Percentiles rank a stretch among this genome's conserved stretches.
phyloP scores from a whole-genome alignment of 768 basidiomycete species.

The Gymnopilus dilepis region DNA sequence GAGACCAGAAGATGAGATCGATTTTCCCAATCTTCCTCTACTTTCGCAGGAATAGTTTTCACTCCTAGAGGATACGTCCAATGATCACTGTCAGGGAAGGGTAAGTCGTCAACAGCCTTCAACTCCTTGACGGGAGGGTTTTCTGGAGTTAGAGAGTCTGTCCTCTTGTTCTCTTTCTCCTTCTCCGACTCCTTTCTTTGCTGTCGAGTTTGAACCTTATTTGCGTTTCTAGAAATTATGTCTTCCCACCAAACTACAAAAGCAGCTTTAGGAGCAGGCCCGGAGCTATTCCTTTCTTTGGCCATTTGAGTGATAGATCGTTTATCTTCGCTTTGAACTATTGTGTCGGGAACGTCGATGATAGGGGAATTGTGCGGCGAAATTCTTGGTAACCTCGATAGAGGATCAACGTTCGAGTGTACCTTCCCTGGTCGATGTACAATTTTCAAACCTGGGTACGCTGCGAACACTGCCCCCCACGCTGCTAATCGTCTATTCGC shows the following conservation, averaged over 20 bases:
- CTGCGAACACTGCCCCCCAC: constrained; percentile 39
- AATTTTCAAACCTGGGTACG: constrained; percentile 33
- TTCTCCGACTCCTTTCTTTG: no score
- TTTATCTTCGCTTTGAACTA: constrained; percentile 10
- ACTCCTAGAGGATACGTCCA: constrained; percentile 13
- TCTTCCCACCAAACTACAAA: constrained; percentile 28
- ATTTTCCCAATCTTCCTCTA: constrained; percentile 15
- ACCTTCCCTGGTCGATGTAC: constrained; percentile 36
- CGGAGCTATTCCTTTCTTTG: not conserved
- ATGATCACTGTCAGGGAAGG: not conserved
- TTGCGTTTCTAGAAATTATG: constrained; percentile 19
- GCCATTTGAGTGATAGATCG: constrained; percentile 3
- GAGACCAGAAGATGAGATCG: not conserved
- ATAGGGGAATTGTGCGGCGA: constrained; percentile 23
- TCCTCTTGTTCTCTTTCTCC: not conserved
- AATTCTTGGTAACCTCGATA: constrained; percentile 24
- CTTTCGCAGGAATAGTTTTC: constrained; percentile 21
- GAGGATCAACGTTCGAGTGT: constrained; percentile 39
- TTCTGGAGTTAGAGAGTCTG: no score
- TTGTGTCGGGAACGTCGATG: constrained; percentile 12
- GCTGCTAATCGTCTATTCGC: constrained; percentile 29
- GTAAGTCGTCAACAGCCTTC: not conserved
- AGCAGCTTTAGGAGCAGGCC: constrained; percentile 25
- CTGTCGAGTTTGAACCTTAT: not conserved
- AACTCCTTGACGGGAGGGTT: not conserved